These are phyloP conservation scores for Podospora pseudoanserina DNA, from an alignment of 495 filamentous ascomycete species.

Conservation along the genomic window DNA sequence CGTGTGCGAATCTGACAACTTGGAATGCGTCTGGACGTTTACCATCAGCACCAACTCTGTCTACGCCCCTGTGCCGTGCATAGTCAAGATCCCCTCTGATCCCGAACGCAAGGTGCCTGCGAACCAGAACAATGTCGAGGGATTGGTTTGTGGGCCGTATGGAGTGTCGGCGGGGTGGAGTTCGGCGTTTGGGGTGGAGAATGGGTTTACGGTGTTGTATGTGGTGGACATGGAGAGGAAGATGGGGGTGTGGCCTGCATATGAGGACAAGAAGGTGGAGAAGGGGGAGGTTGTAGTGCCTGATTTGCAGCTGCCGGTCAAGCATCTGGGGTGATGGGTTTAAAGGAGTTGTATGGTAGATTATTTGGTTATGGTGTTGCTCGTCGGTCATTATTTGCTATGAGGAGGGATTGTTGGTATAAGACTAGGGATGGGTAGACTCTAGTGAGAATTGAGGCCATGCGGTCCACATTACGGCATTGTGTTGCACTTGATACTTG, in stretches of 20 bases:
- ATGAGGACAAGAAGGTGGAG: conserved; percentile 2
- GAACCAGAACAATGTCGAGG: conserved; percentile 4
- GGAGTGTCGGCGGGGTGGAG: conserved; percentile 4
- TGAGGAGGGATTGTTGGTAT: not conserved
- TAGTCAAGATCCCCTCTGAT: not conserved
- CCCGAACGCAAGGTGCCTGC: not conserved
- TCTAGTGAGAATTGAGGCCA: not conserved
- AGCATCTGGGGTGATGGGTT: not conserved
- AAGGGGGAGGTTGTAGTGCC: not conserved
- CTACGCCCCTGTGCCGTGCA: conserved; percentile 9
- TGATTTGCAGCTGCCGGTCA: not conserved
- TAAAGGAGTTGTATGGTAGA: too few species aligned
- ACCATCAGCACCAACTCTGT: not conserved
- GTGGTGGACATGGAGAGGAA: conserved; percentile 5
- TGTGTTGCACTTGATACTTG: too few species aligned
- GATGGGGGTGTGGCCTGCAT: conserved; percentile 3
- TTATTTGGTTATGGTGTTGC: not conserved
- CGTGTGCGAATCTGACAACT: not conserved
- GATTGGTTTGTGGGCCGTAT: conserved; percentile 7
- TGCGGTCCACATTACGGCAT: not conserved
- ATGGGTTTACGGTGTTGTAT: conserved; percentile 9
- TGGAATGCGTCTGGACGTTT: conserved; percentile 8
- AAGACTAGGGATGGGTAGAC: not conserved
- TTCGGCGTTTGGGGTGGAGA: conserved; percentile 3
- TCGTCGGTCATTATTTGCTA: not conserved